Base-by-base conservation (phyloP, 345 rosid species). In the Hypericum androsaemum region DNA sequence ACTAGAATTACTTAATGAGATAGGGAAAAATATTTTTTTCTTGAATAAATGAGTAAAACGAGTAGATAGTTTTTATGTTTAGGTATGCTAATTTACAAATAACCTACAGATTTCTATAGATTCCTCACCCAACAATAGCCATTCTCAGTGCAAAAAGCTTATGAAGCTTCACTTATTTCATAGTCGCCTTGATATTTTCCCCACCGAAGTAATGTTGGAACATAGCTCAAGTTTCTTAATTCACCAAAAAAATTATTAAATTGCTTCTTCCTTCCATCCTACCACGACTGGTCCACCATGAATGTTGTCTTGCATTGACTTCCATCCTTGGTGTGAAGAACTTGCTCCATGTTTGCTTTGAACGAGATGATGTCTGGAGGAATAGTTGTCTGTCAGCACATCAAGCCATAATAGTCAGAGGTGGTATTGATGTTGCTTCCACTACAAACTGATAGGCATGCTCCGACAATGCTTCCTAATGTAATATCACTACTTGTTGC, bases 181-280 rank as follows among this genome's bases (percentile, higher is more conserved):
- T 52, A 46, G 16, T 2, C 14, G 6, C 61, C 61, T 47, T 46
- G 61, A 11, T 3, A 0, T 10, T 2, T 7, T 47, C 52, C 61
- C 61, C 61, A 57, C 5, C 39, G 17, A 6, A 57, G 61, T 6
- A 38, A 43, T 15, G 61, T 52, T 4, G 49, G 50, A 8, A 43
- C 41, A 43, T 32, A 1, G 10, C 36, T 36, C 52, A 2, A 10
- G 0, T 1, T 3, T 0, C 11, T 7, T 9, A 57, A 4, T 6
- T 3, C 36, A 12, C 16, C 38, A 15, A 15, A 37, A 16, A 14
- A 0, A 1, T 14, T 10, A 13, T 14, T 35, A 0, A 8, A 1
- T 36, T 5, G 2, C 8, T n/a, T n/a, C n/a, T n/a, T n/a, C n/a
- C 0, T n/a, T n/a, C n/a, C n/a, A n/a, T n/a, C 16, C 7, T 15